Evolutionary conservation across 2,329 filamentous ascomycete species (phyloP).

Genomic region (Colletotrichum chlorophyti): DNA sequence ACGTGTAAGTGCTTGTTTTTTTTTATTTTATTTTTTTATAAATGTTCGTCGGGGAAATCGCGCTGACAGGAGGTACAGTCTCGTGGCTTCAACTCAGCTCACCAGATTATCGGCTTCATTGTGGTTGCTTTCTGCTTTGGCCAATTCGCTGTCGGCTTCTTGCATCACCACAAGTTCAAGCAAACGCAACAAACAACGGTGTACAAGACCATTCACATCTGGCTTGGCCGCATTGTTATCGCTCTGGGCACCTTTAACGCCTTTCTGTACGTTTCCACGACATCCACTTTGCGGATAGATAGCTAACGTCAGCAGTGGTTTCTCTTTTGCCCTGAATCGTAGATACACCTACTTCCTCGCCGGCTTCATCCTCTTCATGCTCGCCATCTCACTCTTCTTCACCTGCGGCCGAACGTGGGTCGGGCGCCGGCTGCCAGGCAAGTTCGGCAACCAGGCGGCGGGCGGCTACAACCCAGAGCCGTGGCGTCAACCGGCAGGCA

Average conservation of each 20-base stretch:
- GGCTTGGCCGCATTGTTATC: slow-evolving; percentile 62
- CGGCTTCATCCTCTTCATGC: slow-evolving; percentile 49
- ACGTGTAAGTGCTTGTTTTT: slow-evolving; percentile 50
- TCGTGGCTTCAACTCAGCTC: slow-evolving; percentile 56
- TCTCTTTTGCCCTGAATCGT: slow-evolving; percentile 60
- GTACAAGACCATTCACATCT: slow-evolving; percentile 61
- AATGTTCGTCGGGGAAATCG: no score
- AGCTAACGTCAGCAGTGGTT: slow-evolving; percentile 51
- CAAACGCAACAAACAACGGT: slow-evolving; percentile 55
- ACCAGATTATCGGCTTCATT: slow-evolving; percentile 66
- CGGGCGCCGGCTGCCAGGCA: slow-evolving; percentile 12
- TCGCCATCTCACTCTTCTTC: slow-evolving; percentile 44
- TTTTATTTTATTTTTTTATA: no score
- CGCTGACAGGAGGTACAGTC: slow-evolving; percentile 44
- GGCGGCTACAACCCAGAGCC: slow-evolving; percentile 29
- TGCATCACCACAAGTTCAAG: slow-evolving; percentile 62
- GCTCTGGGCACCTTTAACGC: slow-evolving; percentile 61
- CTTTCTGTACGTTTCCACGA: slow-evolving; percentile 54
- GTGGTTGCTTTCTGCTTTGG: slow-evolving; percentile 57
- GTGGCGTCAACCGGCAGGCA: slow-evolving; percentile 23
- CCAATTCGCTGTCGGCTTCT: slow-evolving; percentile 60
- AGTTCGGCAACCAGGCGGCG: slow-evolving; percentile 13
- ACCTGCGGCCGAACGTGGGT: slow-evolving; percentile 39
- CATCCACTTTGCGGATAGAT: neutral
- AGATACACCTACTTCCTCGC: slow-evolving; percentile 55